Evolutionary conservation across 2,329 filamentous ascomycete species (phyloP).

Genomic region (Ophiostoma piceae): DNA sequence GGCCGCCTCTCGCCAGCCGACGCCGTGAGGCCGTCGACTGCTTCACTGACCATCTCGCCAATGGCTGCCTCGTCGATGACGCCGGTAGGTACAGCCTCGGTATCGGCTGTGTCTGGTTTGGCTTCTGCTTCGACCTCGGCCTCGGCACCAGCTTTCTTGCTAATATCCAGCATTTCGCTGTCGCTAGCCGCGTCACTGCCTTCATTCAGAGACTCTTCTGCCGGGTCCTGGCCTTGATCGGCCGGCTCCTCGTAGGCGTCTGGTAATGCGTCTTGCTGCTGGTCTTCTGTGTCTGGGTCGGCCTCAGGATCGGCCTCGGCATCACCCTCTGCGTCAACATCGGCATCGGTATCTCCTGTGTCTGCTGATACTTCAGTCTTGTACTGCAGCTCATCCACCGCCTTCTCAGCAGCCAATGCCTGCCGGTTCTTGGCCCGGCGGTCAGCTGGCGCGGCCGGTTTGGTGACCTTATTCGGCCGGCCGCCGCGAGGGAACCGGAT

Average conservation of each 20-base stretch:
- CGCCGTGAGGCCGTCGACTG: constrained; percentile 15
- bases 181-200: neutral
- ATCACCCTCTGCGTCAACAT: neutral
- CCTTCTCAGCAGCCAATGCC: constrained; percentile 22
- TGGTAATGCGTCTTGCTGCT: neutral
- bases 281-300: neutral
- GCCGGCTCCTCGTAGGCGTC: neutral
- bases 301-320: constrained; percentile 17
- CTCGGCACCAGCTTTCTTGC: neutral
- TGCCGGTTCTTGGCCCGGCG: constrained; percentile 13
- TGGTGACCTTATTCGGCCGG: constrained; percentile 43
- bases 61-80: constrained; percentile 28
- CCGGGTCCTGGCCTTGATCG: neutral
- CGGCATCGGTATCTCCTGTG: constrained; percentile 5
- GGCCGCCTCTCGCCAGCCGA: neutral
- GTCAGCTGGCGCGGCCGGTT: constrained; percentile 31
- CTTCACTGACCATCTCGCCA: constrained; percentile 23
- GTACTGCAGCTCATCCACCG: constrained; percentile 7
- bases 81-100: constrained; percentile 7
- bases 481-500: constrained; percentile 37
- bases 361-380: neutral
- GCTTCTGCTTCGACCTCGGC: no score
- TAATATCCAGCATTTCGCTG: constrained; percentile 4
- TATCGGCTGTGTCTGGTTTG: neutral
- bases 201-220: neutral